These are phyloP conservation scores for Trichosanthes truncata DNA, from an alignment of 306 rosid species.

Conservation along the genomic window DNA sequence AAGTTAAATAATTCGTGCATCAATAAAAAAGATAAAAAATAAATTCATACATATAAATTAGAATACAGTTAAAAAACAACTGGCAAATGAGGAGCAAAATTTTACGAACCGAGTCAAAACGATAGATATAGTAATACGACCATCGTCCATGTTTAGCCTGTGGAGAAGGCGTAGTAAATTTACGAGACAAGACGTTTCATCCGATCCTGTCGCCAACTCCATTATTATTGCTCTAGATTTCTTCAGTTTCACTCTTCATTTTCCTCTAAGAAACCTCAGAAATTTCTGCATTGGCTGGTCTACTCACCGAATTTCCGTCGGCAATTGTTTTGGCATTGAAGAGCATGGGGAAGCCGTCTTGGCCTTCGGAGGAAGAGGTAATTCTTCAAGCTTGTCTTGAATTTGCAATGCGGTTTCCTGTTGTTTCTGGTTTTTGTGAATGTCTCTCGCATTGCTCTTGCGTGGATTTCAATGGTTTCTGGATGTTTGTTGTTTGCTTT, in stretches of 20 bases:
- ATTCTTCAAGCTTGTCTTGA: not conserved
- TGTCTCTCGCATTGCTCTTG: not conserved
- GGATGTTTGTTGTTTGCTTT: not conserved
- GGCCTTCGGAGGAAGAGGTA: constrained; percentile 81
- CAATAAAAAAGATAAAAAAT: too few relatives aligned
- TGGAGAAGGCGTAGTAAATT: not conserved
- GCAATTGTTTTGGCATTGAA: not conserved
- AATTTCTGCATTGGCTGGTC: not conserved
- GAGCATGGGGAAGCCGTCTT: constrained; percentile 34
- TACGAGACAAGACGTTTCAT: not conserved
- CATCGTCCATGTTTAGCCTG: not conserved
- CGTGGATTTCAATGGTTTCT: not conserved
- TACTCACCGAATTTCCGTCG: not conserved
- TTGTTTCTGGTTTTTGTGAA: not conserved
- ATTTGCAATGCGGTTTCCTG: not conserved
- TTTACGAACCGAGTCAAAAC: too few relatives aligned
- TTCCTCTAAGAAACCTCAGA: not conserved
- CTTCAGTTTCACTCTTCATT: not conserved
- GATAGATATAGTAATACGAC: too few relatives aligned
- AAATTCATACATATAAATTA: too few relatives aligned
- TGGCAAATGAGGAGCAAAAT: too few relatives aligned
- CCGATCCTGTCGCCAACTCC: not conserved
- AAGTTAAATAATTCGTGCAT: too few relatives aligned
- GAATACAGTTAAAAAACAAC: too few relatives aligned
- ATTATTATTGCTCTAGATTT: not conserved